Percentiles rank a stretch among this genome's conserved stretches.
Conservation (phyloP, 768 basidiomycete genomes). For the Lentinula sp. region DNA sequence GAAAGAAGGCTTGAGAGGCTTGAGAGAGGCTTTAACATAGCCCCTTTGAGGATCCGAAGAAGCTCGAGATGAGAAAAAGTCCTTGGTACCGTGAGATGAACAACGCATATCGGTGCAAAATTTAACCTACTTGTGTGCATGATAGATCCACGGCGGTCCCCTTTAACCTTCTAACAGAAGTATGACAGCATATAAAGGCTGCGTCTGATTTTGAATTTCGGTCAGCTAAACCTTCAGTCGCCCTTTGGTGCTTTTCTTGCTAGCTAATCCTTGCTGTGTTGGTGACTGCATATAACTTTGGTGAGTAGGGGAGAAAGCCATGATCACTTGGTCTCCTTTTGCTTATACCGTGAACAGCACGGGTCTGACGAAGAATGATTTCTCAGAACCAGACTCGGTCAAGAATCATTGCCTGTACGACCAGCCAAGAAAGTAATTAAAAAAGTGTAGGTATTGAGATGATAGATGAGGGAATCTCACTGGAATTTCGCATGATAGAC, state of each 20-base stretch:
- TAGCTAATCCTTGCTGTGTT: background rate
- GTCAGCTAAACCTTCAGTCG: background rate
- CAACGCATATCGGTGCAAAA: background rate
- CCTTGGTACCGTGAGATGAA: background rate
- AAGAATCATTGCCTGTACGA: background rate
- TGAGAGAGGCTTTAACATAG: background rate
- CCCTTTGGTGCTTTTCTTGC: background rate
- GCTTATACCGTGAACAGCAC: background rate
- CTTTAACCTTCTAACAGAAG: background rate
- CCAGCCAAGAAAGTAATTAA: background rate
- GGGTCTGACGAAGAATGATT: background rate
- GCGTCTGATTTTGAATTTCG: background rate
- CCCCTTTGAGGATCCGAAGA: constrained; percentile 1
- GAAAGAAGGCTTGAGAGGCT: background rate
- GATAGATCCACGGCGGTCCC: background rate
- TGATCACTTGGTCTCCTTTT: too few species aligned
- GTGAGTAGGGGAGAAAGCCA: background rate
- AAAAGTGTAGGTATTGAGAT: background rate
- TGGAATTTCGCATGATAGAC: background rate
- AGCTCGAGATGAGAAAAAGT: background rate
- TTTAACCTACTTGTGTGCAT: constrained; percentile 1
- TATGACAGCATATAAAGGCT: background rate
- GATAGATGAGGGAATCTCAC: background rate
- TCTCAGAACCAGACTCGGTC: background rate
- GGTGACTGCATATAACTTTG: background rate